Conservation (phyloP, 805 yeast species). For the Candida incommunis region DNA sequence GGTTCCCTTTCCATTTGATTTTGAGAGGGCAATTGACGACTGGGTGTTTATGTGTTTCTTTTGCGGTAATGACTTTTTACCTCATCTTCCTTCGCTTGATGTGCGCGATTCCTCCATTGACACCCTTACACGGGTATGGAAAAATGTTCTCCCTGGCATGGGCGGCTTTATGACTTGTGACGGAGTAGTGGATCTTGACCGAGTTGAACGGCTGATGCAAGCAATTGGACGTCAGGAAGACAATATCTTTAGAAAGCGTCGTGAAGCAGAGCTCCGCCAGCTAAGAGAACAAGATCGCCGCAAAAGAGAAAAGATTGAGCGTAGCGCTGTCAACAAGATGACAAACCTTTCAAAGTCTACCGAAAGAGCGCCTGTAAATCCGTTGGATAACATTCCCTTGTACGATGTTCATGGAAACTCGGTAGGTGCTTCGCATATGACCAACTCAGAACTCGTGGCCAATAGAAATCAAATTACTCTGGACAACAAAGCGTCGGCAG, state of each 20-base stretch:
- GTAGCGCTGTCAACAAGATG: conserved; percentile 11
- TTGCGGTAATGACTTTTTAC: conserved; percentile 96
- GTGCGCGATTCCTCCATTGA: conserved; percentile 93
- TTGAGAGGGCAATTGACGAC: conserved; percentile 94
- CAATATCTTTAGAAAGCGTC: conserved; percentile 56
- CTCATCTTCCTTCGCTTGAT: conserved; percentile 87
- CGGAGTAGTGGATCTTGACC: conserved; percentile 61
- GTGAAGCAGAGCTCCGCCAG: conserved; percentile 54
- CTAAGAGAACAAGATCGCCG: conserved; percentile 52
- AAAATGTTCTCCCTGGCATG: conserved; percentile 47
- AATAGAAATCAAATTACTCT: conserved; percentile 46
- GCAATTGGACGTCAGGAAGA: conserved; percentile 63
- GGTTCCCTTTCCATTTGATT: conserved; percentile 60
- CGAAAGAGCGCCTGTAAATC: conserved; percentile 60
- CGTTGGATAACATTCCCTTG: conserved; percentile 60
- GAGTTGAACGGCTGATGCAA: conserved; percentile 58
- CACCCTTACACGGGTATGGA: conserved; percentile 70
- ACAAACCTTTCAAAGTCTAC: conserved; percentile 29
- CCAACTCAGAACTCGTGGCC: conserved; percentile 58
- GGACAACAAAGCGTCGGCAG: conserved; percentile 32
- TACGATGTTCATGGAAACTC: conserved; percentile 62
- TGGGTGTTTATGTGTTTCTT: conserved; percentile 99
- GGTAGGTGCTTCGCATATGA: conserved; percentile 52
- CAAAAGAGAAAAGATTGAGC: conserved; percentile 24
- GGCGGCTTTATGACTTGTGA: conserved; percentile 79